phyloP scores from a whole-genome alignment of 257 asterid genomes.

The Dorcoceras hygrometricum region DNA sequence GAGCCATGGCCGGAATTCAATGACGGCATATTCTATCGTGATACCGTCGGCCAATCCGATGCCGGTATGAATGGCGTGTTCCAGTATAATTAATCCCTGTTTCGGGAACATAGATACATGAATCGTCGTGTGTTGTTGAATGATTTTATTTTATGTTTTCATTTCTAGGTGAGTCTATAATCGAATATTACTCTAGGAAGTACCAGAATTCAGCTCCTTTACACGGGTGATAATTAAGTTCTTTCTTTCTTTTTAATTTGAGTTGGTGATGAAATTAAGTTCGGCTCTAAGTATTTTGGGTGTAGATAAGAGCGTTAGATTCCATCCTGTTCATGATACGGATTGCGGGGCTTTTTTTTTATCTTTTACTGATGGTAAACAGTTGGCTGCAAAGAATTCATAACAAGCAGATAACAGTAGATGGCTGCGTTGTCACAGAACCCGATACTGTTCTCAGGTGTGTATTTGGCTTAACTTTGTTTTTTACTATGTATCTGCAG shows the following conservation, averaged over 20 bases:
- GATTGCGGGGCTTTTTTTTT: conserved; percentile 10
- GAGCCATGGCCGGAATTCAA: conserved; percentile 80
- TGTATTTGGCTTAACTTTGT: conserved; percentile 4
- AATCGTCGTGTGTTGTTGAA: neutral
- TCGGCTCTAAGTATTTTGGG: neutral
- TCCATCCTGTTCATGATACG: neutral
- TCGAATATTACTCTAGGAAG: conserved; percentile 66
- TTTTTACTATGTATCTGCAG: conserved; percentile 10
- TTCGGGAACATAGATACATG: neutral
- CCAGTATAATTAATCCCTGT: neutral
- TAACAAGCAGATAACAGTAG: conserved; percentile 67
- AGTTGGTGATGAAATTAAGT: neutral
- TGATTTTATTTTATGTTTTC: conserved; percentile 2
- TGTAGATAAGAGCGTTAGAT: neutral
- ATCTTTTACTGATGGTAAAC: conserved; percentile 35
- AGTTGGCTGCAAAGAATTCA: conserved; percentile 97
- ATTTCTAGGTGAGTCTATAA: conserved; percentile 53
- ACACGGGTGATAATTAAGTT: conserved; percentile 46
- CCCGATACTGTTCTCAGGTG: conserved; percentile 72
- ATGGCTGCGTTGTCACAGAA: conserved; percentile 52
- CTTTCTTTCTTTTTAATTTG: neutral
- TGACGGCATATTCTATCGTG: conserved; percentile 68
- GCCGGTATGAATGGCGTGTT: conserved; percentile 41
- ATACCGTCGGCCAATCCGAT: conserved; percentile 47
- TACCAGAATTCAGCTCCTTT: conserved; percentile 79